Percentiles rank a stretch among this genome's conserved stretches.
These are phyloP conservation scores for Nothopassalora personata DNA, from an alignment of 2,329 filamentous ascomycete species.

Conservation along the genomic window DNA sequence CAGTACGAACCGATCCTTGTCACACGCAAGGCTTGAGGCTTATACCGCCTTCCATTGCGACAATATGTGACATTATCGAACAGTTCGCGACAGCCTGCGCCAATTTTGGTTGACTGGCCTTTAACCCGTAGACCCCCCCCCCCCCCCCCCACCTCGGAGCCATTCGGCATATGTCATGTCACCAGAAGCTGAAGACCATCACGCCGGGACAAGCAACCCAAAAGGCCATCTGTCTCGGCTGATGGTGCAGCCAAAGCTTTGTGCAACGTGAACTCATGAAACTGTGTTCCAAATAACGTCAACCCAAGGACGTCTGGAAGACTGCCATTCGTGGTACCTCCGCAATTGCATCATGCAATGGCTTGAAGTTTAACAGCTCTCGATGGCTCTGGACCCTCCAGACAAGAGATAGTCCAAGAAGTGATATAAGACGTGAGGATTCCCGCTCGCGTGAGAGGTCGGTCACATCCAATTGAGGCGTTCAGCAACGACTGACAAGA, in stretches of 20 bases:
- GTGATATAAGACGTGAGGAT: background rate
- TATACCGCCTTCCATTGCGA: no score
- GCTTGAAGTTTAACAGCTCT: slow-evolving; percentile 1
- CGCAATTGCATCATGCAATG: slow-evolving; percentile 7
- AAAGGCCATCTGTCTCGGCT: background rate
- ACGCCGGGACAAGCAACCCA: background rate
- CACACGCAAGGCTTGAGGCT: background rate
- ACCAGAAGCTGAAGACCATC: background rate
- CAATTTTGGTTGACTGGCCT: background rate
- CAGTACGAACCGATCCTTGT: background rate
- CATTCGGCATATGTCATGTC: background rate
- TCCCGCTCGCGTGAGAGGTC: background rate
- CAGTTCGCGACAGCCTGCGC: no score
- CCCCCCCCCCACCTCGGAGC: background rate
- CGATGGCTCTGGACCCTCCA: background rate
- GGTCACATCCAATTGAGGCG: background rate
- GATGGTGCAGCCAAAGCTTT: background rate
- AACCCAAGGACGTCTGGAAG: background rate
- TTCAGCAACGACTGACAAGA: background rate
- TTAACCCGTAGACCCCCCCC: background rate
- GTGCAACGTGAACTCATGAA: background rate
- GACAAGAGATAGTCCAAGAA: background rate
- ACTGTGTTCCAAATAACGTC: background rate
- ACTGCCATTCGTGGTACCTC: background rate
- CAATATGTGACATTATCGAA: no score